Base-by-base conservation (phyloP, 345 rosid genomes). In the Clausena lansium region DNA sequence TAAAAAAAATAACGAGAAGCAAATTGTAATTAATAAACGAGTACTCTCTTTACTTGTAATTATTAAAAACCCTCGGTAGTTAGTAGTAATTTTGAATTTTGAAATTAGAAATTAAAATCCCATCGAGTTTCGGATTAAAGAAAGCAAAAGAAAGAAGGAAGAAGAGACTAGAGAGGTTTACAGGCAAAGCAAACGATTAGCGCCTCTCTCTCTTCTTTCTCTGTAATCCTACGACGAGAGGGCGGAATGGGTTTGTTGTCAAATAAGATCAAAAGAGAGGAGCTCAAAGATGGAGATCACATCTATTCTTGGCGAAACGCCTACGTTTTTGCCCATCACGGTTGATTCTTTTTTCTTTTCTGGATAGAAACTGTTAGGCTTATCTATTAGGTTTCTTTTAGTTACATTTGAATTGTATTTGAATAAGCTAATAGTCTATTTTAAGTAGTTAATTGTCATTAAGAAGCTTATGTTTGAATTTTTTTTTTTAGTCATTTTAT, bases 271-370 rank as follows among this genome's bases (percentile, higher is more conserved):
- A 41, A 64, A 7, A 86, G 84, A 64, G 92, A 91, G 22, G 79
- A 84, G 35, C 77, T 94, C 2, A 88, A 89, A 75, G 57, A 92
- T 14, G 96, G 96, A 9, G 97, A 92, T 86, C 98, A 94, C 80
- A 91, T 94, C 74, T 94, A 92, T 77, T 88, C 98, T 4, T 94
- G 97, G 97, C 85, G 96, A 57, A 81, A 62, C 50, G 92, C 87
- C 78, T 94, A 86, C 83, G 30, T 89, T 62, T 94, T 92, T 67
- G 83, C 93, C 30, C 98, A 92, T 81, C 98, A 94, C 81, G 97
- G 97, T 92, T 75, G 57, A 4, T 52, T 50, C 80, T 39, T n/a
- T 33, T 20, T 25, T 10, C 20, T 35, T 47, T 57, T 9, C 0
- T 32, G 11, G 2, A 45, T 45, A 45, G 17, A 45, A 45, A 45